These are phyloP conservation scores for Xylaria nigripes DNA, from an alignment of 495 filamentous ascomycete genomes.

Conservation along the genomic window DNA sequence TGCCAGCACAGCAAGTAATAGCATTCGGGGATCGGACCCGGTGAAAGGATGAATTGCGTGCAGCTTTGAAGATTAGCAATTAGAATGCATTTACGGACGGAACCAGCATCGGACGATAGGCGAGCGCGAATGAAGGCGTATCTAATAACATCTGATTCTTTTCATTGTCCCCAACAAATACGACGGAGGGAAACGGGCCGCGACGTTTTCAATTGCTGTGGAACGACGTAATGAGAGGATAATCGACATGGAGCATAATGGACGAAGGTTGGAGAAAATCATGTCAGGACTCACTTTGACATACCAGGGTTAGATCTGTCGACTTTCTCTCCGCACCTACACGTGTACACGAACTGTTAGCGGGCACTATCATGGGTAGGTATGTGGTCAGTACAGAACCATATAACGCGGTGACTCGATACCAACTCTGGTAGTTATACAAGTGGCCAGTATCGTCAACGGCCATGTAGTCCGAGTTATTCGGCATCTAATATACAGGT, in stretches of 20 bases:
- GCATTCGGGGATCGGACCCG: conserved; percentile 4
- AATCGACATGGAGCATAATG: conserved; percentile 3
- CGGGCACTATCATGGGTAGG: too few relatives aligned
- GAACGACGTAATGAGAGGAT: conserved; percentile 3
- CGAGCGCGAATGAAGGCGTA: too few relatives aligned
- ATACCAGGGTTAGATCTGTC: too few relatives aligned
- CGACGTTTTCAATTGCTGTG: neutral
- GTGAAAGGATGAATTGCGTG: conserved; percentile 4
- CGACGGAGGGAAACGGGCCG: too few relatives aligned
- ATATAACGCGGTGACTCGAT: conserved; percentile 22
- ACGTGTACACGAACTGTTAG: too few relatives aligned
- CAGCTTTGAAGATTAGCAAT: conserved; percentile 3
- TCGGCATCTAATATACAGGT: conserved; percentile 5
- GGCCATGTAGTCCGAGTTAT: neutral
- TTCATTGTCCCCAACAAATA: too few relatives aligned
- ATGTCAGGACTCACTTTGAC: too few relatives aligned
- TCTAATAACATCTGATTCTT: too few relatives aligned
- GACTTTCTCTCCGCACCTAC: too few relatives aligned
- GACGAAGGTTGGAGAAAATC: too few relatives aligned
- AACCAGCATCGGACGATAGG: neutral
- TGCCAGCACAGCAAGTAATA: conserved; percentile 7
- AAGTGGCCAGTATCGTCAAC: neutral
- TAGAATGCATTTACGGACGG: neutral
- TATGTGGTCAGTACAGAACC: too few relatives aligned
- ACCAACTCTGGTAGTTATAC: too few relatives aligned